Conservation (phyloP, 2,329 filamentous ascomycete species). For the Sporothrix protearum region DNA sequence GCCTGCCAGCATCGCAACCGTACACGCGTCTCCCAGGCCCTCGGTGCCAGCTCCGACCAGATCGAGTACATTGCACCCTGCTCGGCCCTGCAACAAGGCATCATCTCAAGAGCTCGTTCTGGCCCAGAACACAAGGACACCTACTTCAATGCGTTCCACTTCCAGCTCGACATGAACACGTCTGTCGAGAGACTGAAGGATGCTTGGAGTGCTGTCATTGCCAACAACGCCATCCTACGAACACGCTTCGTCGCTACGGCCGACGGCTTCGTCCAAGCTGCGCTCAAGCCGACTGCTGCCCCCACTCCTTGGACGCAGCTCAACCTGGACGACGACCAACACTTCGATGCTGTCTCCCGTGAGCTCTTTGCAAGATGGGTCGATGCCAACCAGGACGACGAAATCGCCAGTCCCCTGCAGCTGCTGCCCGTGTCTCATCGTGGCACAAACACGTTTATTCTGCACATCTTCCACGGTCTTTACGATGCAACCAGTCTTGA, state of each 20-base stretch:
- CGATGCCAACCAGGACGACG: conserved; percentile 45
- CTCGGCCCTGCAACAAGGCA: conserved; percentile 80
- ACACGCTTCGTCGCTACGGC: conserved; percentile 68
- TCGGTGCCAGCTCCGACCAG: conserved; percentile 49
- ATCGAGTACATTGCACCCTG: conserved; percentile 77
- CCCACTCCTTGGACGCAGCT: conserved; percentile 45
- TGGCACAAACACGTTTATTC: conserved; percentile 43
- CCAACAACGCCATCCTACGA: conserved; percentile 61
- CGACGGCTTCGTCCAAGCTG: conserved; percentile 73
- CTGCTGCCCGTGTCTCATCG: conserved; percentile 40
- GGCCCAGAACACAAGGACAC: conserved; percentile 45
- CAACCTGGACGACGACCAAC: conserved; percentile 30
- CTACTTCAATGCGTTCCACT: conserved; percentile 75
- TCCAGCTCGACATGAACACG: conserved; percentile 51
- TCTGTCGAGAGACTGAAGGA: conserved; percentile 43
- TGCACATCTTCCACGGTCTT: conserved; percentile 79
- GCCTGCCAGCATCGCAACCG: conserved; percentile 63
- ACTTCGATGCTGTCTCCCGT: conserved; percentile 37
- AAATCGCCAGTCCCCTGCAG: conserved; percentile 51
- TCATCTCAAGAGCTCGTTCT: conserved; percentile 66
- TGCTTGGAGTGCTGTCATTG: conserved; percentile 57
- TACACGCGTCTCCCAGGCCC: conserved; percentile 47
- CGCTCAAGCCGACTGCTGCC: conserved; percentile 43
- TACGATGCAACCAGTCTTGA: conserved; percentile 82
- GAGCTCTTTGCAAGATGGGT: conserved; percentile 51